Conservation (phyloP, 2,329 filamentous ascomycete genomes). For the Didymella glomerata region DNA sequence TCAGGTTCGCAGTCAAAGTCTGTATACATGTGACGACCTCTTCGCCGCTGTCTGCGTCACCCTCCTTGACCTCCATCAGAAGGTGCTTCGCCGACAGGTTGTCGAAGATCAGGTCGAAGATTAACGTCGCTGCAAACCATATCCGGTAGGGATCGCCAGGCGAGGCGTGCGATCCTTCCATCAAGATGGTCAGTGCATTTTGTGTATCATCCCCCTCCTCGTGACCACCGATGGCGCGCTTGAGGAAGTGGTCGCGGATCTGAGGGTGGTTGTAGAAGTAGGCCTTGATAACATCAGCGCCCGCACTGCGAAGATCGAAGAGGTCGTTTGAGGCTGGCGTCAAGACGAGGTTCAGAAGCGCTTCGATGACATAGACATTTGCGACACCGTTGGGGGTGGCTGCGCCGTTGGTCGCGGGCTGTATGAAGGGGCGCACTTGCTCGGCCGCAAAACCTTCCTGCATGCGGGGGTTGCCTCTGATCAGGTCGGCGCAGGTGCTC, state of each 20-base stretch:
- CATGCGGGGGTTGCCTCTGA: constrained; percentile 78
- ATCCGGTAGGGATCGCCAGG: constrained; percentile 81
- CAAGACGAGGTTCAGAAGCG: constrained; percentile 82
- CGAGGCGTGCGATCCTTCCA: constrained; percentile 70
- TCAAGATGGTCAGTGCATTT: constrained; percentile 85
- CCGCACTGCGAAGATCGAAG: constrained; percentile 83
- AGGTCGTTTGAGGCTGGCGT: constrained; percentile 70
- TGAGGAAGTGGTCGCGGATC: constrained; percentile 85
- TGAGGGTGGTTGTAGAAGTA: constrained; percentile 85
- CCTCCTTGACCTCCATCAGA: constrained; percentile 85
- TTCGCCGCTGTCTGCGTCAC: constrained; percentile 86
- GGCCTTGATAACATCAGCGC: constrained; percentile 89
- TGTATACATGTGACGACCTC: constrained; percentile 96
- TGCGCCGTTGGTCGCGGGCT: constrained; percentile 52
- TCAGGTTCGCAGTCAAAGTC: constrained; percentile 83
- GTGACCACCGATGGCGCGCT: constrained; percentile 88
- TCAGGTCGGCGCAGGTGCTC: constrained; percentile 85
- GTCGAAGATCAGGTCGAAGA: constrained; percentile 86
- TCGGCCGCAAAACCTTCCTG: constrained; percentile 92
- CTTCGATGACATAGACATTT: constrained; percentile 90
- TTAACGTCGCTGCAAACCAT: constrained; percentile 88
- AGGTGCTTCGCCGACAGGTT: constrained; percentile 79
- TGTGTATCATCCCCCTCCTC: constrained; percentile 80
- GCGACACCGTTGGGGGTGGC: constrained; percentile 60
- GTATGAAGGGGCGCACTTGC: constrained; percentile 72